These are phyloP conservation scores for Erodium trifolium DNA, from an alignment of 441 rosid species.

Conservation along the genomic window DNA sequence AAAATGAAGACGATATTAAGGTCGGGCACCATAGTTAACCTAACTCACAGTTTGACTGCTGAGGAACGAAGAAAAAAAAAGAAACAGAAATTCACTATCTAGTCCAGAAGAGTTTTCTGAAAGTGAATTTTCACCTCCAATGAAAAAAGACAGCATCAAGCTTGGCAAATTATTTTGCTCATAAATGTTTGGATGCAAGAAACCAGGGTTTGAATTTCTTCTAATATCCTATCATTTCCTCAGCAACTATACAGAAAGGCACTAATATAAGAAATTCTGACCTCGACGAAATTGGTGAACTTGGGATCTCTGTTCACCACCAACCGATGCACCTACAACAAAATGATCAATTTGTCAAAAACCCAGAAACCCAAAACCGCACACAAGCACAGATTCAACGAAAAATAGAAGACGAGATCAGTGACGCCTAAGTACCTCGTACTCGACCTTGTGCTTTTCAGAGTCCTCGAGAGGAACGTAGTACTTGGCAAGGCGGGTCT, in stretches of 20 bases:
- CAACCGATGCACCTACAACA: slow-evolving; percentile 77
- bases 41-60: background rate
- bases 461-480: slow-evolving; percentile 96
- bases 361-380: background rate
- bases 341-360: background rate
- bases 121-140: slow-evolving; percentile 3
- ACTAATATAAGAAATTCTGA: slow-evolving; percentile 20
- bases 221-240: background rate
- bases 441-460: slow-evolving; percentile 97
- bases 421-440: slow-evolving; percentile 47
- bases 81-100: background rate
- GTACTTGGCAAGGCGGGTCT: slow-evolving; percentile 98
- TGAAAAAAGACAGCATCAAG: background rate
- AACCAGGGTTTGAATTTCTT: background rate
- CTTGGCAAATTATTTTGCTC: background rate
- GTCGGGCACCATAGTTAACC: background rate
- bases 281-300: slow-evolving; percentile 96
- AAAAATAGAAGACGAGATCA: background rate
- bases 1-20: background rate
- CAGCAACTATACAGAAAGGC: background rate
- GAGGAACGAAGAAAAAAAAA: background rate
- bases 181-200: background rate
- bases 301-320: slow-evolving; percentile 94
- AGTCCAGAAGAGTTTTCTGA: background rate
- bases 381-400: background rate